Conservation (phyloP, 2,329 filamentous ascomycete genomes). For the Talaromyces atroroseus region DNA sequence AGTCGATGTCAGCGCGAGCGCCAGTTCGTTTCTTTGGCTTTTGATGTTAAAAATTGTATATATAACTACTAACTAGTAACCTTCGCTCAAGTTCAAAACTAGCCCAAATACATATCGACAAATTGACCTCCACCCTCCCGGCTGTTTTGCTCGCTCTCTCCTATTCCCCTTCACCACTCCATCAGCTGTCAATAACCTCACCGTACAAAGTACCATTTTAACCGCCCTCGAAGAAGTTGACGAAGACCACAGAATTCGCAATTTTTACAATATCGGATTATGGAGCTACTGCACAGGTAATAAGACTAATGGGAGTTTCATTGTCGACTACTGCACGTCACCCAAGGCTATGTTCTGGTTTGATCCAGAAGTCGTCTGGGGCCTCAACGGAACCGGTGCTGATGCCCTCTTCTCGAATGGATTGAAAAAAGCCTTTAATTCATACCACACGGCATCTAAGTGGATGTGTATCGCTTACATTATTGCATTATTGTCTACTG, state of each 20-base stretch:
- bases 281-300: constrained; percentile 78
- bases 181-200: constrained; percentile 4
- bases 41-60: too few relatives aligned
- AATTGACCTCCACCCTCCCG: too few relatives aligned
- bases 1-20: too few relatives aligned
- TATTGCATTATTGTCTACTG: constrained; percentile 64
- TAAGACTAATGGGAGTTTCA: constrained; percentile 47
- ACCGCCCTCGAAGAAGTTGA: constrained; percentile 34
- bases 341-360: constrained; percentile 72
- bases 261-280: constrained; percentile 74
- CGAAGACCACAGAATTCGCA: constrained; percentile 55
- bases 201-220: constrained; percentile 28
- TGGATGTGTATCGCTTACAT: constrained; percentile 82
- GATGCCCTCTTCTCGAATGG: constrained; percentile 62
- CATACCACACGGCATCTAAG: constrained; percentile 67
- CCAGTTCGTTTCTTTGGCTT: too few relatives aligned
- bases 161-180: not conserved
- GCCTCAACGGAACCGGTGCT: constrained; percentile 51
- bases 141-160: too few relatives aligned
- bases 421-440: constrained; percentile 61
- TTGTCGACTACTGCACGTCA: constrained; percentile 59
- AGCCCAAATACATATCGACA: too few relatives aligned
- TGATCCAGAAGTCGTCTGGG: constrained; percentile 62
- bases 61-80: too few relatives aligned
- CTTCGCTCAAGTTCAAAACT: too few relatives aligned